Evolutionary conservation across 768 basidiomycete species (phyloP), one percentile per base, ranked within the genome.

Genomic region (Strobilomyces dryophilus): DNA sequence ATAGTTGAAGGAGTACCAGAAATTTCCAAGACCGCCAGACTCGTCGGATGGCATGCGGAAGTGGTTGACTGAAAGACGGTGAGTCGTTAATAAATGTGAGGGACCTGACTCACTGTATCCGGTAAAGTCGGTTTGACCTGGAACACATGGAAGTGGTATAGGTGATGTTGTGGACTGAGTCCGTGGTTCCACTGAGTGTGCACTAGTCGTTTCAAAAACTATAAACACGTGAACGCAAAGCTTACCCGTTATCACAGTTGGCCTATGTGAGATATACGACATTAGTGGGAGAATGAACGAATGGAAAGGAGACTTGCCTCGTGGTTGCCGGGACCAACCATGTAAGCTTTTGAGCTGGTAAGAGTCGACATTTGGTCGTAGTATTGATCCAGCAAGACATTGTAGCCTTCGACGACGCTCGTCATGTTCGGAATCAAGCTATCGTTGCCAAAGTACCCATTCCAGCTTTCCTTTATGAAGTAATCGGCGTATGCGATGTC

Each of bases 1-100:
- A 12, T 68, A 60, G 48, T 67, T 55, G n/a, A 64, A 67, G 12
- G 66, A 67, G 53, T 67, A 68, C 66, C 66, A 68, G 27, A 68
- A 64, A 35, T 67, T 68, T 5, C 66, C 52, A 12, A 62, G 39
- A 5, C 66, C 62, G 11, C 64, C 60, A 7, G 66, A 66, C 32
- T 56, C 64, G 0, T 56, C 55, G 8, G 64, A 61, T 12, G 66
- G 66, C 66, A 68, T 67, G 24, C 45, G 51, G 47, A 60, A 67
- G 37, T 68, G 66, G 21, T 61, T 66, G 26, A 66, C 66, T 66
- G 34, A 26, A 21, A 2, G 4, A 26, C n/a, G 6, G 9, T 49
- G 39, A 29, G 6, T 21, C 15, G 17, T 45, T 45, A n/a, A 20
- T 29, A 1, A 29, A 18, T 17, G 27, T 17, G 26, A 8, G 17